Conservation (phyloP, 2,329 filamentous ascomycete genomes). For the Colletotrichum sidae region DNA sequence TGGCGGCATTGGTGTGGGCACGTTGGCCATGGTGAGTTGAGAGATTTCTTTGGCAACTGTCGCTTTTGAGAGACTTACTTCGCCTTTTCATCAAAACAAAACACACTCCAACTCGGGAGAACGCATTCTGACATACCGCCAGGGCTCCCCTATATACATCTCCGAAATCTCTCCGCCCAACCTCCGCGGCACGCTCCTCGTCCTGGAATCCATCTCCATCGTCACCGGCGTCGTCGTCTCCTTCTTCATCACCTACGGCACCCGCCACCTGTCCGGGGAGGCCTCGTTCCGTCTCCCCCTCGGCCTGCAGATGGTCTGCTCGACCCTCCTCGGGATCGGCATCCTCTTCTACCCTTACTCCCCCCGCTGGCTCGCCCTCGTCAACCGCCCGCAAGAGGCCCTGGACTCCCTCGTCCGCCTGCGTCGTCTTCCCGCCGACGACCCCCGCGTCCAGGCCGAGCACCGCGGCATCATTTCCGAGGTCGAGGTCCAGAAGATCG, state of each 20-base stretch:
- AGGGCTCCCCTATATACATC: constrained; percentile 46
- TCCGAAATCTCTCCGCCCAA: constrained; percentile 51
- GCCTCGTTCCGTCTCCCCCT: constrained; percentile 60
- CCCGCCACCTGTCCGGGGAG: constrained; percentile 54
- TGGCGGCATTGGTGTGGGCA: constrained; percentile 47
- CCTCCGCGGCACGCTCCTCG: constrained; percentile 53
- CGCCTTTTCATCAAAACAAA: not conserved
- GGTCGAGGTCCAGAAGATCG: constrained; percentile 56
- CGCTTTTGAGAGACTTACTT: too few relatives aligned
- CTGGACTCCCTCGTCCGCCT: constrained; percentile 52
- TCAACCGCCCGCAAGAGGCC: constrained; percentile 51
- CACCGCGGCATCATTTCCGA: constrained; percentile 63
- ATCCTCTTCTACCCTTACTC: constrained; percentile 59
- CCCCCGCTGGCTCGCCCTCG: constrained; percentile 57
- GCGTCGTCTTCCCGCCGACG: constrained; percentile 54
- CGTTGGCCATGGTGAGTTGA: constrained; percentile 42
- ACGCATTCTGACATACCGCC: not conserved
- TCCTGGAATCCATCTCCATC: constrained; percentile 63
- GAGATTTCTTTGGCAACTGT: not conserved
- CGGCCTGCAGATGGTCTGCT: constrained; percentile 57
- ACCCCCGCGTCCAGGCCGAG: constrained; percentile 58
- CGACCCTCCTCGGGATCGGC: constrained; percentile 51
- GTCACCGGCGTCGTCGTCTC: constrained; percentile 64
- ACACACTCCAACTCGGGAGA: not conserved
- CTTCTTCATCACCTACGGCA: constrained; percentile 67